A percentile compares a stretch with the other conserved stretches of the same genome.
These are phyloP conservation scores for Candida peoriensis DNA, from an alignment of 805 yeast genomes.

Conservation along the genomic window DNA sequence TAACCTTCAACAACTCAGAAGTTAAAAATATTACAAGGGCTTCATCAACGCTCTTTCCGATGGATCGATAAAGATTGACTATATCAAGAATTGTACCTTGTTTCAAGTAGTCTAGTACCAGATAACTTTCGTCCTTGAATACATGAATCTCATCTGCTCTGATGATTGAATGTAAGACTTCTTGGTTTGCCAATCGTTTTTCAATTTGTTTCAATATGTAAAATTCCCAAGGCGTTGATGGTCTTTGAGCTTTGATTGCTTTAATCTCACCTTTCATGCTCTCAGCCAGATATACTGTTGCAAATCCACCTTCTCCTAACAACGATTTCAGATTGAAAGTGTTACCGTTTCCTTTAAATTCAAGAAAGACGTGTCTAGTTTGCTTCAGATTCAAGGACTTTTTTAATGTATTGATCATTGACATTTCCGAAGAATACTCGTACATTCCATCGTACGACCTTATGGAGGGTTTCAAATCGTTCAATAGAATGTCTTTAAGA, in stretches of 20 bases:
- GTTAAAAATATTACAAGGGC: constrained; percentile 56
- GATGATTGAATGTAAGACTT: constrained; percentile 38
- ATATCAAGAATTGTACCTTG: constrained; percentile 76
- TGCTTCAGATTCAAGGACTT: constrained; percentile 30
- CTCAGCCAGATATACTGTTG: constrained; percentile 70
- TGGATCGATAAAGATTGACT: constrained; percentile 43
- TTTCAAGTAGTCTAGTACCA: constrained; percentile 18
- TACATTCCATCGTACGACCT: constrained; percentile 27
- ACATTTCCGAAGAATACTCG: constrained; percentile 26
- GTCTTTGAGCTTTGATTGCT: constrained; percentile 72
- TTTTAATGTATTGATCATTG: constrained; percentile 31
- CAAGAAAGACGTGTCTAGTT: constrained; percentile 34
- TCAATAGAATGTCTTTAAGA: constrained; percentile 35
- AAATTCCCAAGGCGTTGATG: constrained; percentile 76
- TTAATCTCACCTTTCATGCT: constrained; percentile 45
- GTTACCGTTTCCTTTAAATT: constrained; percentile 37
- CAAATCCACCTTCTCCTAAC: constrained; percentile 80
- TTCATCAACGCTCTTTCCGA: constrained; percentile 48
- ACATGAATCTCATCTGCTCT: constrained; percentile 45
- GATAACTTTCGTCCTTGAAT: constrained; percentile 24
- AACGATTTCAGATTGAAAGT: constrained; percentile 45
- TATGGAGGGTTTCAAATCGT: constrained; percentile 33
- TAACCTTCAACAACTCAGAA: constrained; percentile 53
- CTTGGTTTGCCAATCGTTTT: constrained; percentile 27
- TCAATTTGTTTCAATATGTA: constrained; percentile 62